Base-by-base conservation (phyloP, 306 rosid species). In the Trifolium fragiferum region DNA sequence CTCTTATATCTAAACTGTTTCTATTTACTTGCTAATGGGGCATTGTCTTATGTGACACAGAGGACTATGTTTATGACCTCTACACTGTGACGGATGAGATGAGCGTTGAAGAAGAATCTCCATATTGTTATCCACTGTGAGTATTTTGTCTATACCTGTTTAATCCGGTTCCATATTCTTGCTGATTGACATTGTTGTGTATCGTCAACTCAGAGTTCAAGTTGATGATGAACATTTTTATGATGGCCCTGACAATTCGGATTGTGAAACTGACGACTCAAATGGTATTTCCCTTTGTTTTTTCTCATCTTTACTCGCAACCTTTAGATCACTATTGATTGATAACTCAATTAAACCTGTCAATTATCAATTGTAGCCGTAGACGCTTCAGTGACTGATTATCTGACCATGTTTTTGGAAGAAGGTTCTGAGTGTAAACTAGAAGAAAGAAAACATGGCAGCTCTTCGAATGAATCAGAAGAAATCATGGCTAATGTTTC, bases 321-420 rank as follows among this genome's bases (percentile, higher is more conserved):
- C 30, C 37, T 30, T 30, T 38, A 25, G 58, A 46, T 46, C 6
- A 0, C 74, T 15, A 27, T 30, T 13, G 16, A 11, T 60, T 59
- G 38, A 61, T 61, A 14, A n/a, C 16, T 32, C 49, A 6, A 68
- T 82, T 72, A 7, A 47, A 25, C 78, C 68, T 71, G 75, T 67
- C 68, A 70, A 30, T 83, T 70, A 41, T 30, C 33, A 4, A 4
- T 30, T 4, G 33, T 4, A 41, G 4, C 2, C 13, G 49, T 79
- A 92, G 98, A 87, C 67, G 85, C 89, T 82, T 92, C 90, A 8
- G 58, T 66, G 46, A 87, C 85, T 78, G 96, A 93, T 72, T 93
- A 91, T 84, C 97, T 93, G 0, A 91, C 88, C 8, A 93, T 86
- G 84, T 41, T 53, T 67, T 87, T 87, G 53, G 53, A 46, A 47